Evolutionary conservation across 176 grass and related monocot species (phyloP).

Genomic region (Chrysopogon serrulatus): DNA sequence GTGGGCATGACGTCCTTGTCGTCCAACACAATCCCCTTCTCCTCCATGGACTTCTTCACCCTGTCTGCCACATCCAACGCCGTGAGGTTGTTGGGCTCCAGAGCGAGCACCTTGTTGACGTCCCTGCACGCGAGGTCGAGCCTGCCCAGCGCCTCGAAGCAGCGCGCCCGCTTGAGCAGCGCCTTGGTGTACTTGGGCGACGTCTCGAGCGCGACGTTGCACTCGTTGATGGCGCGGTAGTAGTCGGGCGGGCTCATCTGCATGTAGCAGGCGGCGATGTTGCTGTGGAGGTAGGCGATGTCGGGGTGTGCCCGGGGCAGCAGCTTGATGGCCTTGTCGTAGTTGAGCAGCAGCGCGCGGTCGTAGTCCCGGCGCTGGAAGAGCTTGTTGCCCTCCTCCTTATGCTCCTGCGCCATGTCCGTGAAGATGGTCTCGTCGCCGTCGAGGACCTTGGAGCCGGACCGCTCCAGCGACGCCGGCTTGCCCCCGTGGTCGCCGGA

Average conservation of each 20-base stretch:
- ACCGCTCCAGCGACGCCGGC: conserved; percentile 19
- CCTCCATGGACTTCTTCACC: conserved; percentile 59
- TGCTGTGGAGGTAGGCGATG: conserved; percentile 69
- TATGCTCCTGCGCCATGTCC: conserved; percentile 68
- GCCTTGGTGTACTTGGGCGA: conserved; percentile 76
- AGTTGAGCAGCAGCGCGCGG: conserved; percentile 59
- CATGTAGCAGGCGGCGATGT: conserved; percentile 95
- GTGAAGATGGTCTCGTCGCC: conserved; percentile 67
- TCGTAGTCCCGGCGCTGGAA: conserved; percentile 85
- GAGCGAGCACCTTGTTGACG: conserved; percentile 47
- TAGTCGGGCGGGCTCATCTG: conserved; percentile 74
- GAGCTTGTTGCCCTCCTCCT: conserved; percentile 82
- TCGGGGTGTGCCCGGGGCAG: conserved; percentile 57
- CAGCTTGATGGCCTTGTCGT: conserved; percentile 81
- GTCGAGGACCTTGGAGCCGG: conserved; percentile 68
- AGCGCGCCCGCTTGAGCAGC: conserved; percentile 80
- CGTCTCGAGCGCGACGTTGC: conserved; percentile 66
- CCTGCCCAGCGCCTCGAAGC: conserved; percentile 71
- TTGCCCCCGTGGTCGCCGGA: conserved; percentile 30
- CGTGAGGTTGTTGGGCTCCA: conserved; percentile 76
- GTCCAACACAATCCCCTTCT: conserved; percentile 58
- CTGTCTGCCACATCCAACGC: conserved; percentile 75
- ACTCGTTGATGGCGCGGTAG: conserved; percentile 80
- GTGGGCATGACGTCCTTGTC: conserved; percentile 51
- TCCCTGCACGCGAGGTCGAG: conserved; percentile 69